A percentile compares a stretch with the other conserved stretches of the same genome.
Evolutionary conservation across 441 rosid species (phyloP).

Genomic region (Codiaeum variegatum): DNA sequence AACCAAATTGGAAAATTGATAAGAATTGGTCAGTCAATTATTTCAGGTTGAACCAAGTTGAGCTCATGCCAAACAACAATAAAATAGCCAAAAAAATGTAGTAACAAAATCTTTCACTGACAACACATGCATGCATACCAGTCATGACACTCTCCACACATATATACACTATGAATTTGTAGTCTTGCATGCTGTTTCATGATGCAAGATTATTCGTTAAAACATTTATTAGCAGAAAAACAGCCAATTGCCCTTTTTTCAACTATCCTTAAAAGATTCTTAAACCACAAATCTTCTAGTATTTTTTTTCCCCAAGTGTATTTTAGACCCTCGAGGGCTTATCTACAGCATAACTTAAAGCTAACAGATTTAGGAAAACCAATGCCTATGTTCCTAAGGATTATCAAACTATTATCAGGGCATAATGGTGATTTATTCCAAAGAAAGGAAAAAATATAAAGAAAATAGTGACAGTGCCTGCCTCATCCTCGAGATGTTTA

Average conservation of each 20-base stretch:
- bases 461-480: conserved; percentile 38
- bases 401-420: conserved; percentile 13
- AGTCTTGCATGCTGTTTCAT: background rate
- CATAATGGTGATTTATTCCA: background rate
- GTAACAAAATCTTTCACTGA: too few relatives aligned
- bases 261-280: conserved; percentile 9
- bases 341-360: background rate
- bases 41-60: too few relatives aligned
- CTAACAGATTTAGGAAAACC: conserved; percentile 10
- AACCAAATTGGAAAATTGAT: too few relatives aligned
- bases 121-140: background rate
- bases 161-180: background rate
- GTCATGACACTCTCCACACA: background rate
- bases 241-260: background rate
- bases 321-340: background rate
- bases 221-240: background rate
- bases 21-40: too few relatives aligned
- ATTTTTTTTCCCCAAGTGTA: background rate
- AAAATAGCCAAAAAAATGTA: too few relatives aligned
- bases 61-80: too few relatives aligned
- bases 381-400: background rate
- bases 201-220: background rate
- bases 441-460: conserved; percentile 17
- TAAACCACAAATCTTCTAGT: background rate
- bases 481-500: conserved; percentile 76